Conservation (phyloP, 2,329 filamentous ascomycete species). For the Simplicillium sp. region DNA sequence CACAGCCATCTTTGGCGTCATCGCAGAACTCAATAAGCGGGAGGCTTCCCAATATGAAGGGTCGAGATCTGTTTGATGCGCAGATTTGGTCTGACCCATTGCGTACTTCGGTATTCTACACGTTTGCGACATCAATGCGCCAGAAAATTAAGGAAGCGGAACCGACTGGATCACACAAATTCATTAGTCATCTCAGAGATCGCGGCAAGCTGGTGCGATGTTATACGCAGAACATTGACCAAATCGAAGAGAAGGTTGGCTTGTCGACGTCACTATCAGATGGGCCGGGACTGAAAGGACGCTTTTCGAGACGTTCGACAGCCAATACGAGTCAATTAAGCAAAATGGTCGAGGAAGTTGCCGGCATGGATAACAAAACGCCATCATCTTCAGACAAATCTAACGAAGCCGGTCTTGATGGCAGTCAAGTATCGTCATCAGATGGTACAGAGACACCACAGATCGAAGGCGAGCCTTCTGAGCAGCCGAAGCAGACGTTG, state of each 20-base stretch:
- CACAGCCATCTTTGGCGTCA: slow-evolving; percentile 25
- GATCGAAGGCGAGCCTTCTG: slow-evolving; percentile 11
- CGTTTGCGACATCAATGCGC: slow-evolving; percentile 58
- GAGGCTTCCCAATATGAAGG: slow-evolving; percentile 53
- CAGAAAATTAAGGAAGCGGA: slow-evolving; percentile 54
- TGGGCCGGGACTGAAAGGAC: slow-evolving; percentile 51
- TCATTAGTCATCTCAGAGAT: slow-evolving; percentile 58
- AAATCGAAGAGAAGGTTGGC: slow-evolving; percentile 61
- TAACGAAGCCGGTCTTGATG: background rate
- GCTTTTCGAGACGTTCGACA: slow-evolving; percentile 44
- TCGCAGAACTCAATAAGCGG: slow-evolving; percentile 27
- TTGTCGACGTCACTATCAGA: slow-evolving; percentile 51
- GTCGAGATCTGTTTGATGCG: slow-evolving; percentile 61
- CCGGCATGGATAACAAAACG: slow-evolving; percentile 2
- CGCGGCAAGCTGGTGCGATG: slow-evolving; percentile 59
- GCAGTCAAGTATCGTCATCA: slow-evolving; percentile 1
- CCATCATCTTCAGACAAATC: slow-evolving; percentile 8
- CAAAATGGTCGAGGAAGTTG: slow-evolving; percentile 27
- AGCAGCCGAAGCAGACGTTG: slow-evolving; percentile 9
- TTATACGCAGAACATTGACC: slow-evolving; percentile 70
- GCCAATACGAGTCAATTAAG: slow-evolving; percentile 21
- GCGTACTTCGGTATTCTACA: slow-evolving; percentile 63
- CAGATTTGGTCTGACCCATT: slow-evolving; percentile 60
- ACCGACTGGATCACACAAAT: slow-evolving; percentile 57
- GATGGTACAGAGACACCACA: slow-evolving; percentile 2